Base-by-base conservation (phyloP, 192 early-diverging fungal genomes). In the Entophlyctis helioformis region DNA sequence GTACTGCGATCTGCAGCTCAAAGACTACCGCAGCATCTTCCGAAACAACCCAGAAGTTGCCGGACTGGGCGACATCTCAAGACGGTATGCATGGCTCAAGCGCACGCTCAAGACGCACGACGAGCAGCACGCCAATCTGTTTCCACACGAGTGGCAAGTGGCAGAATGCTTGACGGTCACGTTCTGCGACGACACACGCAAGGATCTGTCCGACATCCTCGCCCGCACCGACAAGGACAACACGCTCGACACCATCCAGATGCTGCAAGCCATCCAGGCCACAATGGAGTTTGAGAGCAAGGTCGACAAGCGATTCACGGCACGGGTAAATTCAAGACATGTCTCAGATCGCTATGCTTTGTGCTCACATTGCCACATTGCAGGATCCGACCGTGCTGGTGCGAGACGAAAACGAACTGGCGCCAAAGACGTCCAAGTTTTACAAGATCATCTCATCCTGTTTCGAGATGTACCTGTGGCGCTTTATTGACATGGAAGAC, bases 221-320 rank as follows among this genome's bases (percentile, higher is more conserved):
- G n/a, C n/a, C n/a, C n/a, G n/a, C n/a, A n/a, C n/a, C n/a, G n/a
- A n/a, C n/a, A n/a, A n/a, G n/a, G n/a, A n/a, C n/a, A n/a, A n/a
- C n/a, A 64, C 57, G 13, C 53, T 47, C 2, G 70, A 83, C 20
- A 73, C 81, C 48, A 85, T 89, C 0, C 83, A 82, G 41, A 49
- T 74, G 13, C 66, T 97, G 50, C 59, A 91, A 15, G 83, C 81
- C 0, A 54, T 98, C 46, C 80, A 88, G 16, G 65, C 80, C 9
- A 93, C 95, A 0, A 67, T 87, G 41, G 89, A 91, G 26, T 96
- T 96, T 60, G 95, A 98, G 62, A 61, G 59, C 13, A 91, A 93
- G 55, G 65, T 94, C 9, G 64, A 74, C 28, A 78, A 79, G 22
- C 63, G 84, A 33, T 96, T 89, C 50, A 57, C 58, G 21, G 69